Base-by-base conservation (phyloP, 1,284 basidiomycete genomes). In the Thecaphora thlaspeos region DNA sequence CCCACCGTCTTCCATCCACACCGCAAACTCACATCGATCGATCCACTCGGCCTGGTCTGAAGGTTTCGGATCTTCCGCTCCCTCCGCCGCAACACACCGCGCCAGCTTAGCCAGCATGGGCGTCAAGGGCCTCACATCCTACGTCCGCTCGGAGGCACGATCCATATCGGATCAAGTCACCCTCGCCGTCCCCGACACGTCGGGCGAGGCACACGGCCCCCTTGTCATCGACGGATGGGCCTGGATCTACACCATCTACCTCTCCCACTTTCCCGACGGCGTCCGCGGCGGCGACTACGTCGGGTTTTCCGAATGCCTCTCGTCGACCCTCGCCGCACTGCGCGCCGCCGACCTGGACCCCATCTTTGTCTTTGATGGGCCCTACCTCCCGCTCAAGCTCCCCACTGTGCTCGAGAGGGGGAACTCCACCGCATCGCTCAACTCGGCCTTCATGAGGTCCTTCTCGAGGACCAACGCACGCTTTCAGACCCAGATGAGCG, bases 351-450 rank as follows among this genome's bases (percentile, higher is more conserved):
- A 51, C 12, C 50, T 70, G 36, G 47, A 66, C 17, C 62, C 63
- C 7, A 58, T 70, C 59, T 74, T 74, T 50, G 46, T 74, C 44
- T 72, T 70, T 34, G 71, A 74, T 41, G 71, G 71, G 2, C 61
- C 68, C 14, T 55, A 55, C 10, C 63, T 67, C 3, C 61, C 57
- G 5, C 49, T 54, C 38, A 74, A 74, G 58, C 43, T 61, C 17
- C 51, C 62, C 0, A 70, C 54, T 24, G 57, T 68, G 10, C 28
- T 66, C 15, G 41, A 50, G 12, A 47, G 70, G 4, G 24, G 59
- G 18, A 45, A 44, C 7, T 46, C 44, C 2, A 46, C 32, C 14
- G 68, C 65, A 1, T 44, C 54, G 26, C 39, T 26, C 46, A 62
- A 68, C 26, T 61, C 61, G 4, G 56, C 54, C 3, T 72, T 61